Conservation (phyloP, 768 basidiomycete genomes). For the Mycena olivaceomarginata region DNA sequence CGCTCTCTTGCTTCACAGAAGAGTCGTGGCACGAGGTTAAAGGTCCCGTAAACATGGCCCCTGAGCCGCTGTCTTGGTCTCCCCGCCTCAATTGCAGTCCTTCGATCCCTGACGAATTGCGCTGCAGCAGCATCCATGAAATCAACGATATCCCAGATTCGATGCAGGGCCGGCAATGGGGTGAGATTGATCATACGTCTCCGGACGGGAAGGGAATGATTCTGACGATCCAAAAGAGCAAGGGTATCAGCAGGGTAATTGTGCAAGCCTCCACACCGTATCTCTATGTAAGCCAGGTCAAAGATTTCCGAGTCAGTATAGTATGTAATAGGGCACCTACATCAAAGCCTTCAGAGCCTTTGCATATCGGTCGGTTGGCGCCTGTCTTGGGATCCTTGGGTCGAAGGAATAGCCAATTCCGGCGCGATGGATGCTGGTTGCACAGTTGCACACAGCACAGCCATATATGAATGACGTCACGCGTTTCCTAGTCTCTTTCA, state of each 20-base stretch:
- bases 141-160: slow-evolving; percentile 1
- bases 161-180: neutral
- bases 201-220: neutral
- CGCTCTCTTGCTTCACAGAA: too few species aligned
- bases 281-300: too few species aligned
- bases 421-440: slow-evolving; percentile 1
- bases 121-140: neutral
- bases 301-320: neutral
- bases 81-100: neutral
- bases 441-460: too few species aligned
- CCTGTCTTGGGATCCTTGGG: neutral
- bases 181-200: neutral
- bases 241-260: neutral
- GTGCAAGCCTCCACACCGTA: neutral
- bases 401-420: slow-evolving; percentile 21
- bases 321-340: neutral
- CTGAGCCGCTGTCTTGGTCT: too few species aligned
- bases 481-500: too few species aligned
- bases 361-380: slow-evolving; percentile 5
- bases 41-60: too few species aligned
- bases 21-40: too few species aligned
- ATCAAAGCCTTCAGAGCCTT: neutral
- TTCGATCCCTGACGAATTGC: neutral
- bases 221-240: neutral
- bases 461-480: too few species aligned